Base-by-base conservation (phyloP, 108 stramenopile species). In the Fistulifera solaris region DNA sequence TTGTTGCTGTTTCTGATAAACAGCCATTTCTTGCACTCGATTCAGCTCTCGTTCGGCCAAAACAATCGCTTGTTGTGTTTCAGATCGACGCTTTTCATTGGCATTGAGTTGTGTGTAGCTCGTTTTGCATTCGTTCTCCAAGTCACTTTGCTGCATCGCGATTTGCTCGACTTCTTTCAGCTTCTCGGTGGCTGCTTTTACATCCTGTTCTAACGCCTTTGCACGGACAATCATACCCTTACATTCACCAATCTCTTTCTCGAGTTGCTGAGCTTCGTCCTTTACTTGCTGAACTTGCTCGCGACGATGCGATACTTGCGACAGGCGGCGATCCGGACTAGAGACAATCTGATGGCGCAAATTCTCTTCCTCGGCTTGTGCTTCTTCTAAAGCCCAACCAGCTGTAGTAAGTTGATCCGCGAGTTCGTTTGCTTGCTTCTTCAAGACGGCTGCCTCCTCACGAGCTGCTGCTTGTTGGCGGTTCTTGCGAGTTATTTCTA, bases 391-490 rank as follows among this genome's bases (percentile, higher is more conserved):
- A 1, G 81, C 71, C 55, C 89, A 80, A 19, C 65, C 64, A 0
- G 78, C 66, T 15, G 81, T 80, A 25, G 77, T 81, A 25, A 89
- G 64, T 58, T 85, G 73, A 70, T 94, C 87, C 54, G 87, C 79
- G 13, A 94, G 58, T 27, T 75, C 81, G 52, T 77, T 88, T 55
- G 78, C 79, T 48, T 73, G 62, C 52, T 79, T 85, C 66, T 94
- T 89, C 21, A 89, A 75, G 31, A 64, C 58, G 16, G 71, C 68
- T 2, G 78, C 81, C 54, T 89, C 80, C 56, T 85, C 83, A 45
- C 93, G 78, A 38, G 80, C 77, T 18, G 77, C 62, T 0, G 84
- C 62, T 56, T 94, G 93, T 10, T 77, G 55, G 52, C 85, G 83
- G 63, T 94, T 94, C 46, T 82, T 70, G 19, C 75, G 71, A 21